A percentile compares a stretch with the other conserved stretches of the same genome.
These are phyloP conservation scores for Cercospora zeae-maydis DNA, from an alignment of 2,329 filamentous ascomycete genomes.

Conservation along the genomic window DNA sequence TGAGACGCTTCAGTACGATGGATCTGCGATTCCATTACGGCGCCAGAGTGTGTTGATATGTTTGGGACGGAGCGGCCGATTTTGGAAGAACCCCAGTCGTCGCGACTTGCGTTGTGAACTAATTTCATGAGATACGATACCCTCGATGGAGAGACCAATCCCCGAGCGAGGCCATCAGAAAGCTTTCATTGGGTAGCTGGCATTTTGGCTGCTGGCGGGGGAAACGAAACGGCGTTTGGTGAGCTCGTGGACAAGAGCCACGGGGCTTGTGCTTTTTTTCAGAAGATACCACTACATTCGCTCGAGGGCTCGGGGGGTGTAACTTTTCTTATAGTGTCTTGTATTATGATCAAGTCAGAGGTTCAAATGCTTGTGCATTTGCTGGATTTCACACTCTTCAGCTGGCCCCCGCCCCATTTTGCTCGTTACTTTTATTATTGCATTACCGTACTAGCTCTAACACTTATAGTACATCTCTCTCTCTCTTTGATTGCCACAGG, in stretches of 20 bases:
- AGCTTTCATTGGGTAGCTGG: conserved; percentile 2
- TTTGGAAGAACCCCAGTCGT: not conserved
- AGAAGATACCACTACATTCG: conserved; percentile 21
- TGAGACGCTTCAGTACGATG: conserved; percentile 3
- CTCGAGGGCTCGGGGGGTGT: not conserved
- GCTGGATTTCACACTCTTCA: not conserved
- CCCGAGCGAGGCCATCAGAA: not conserved
- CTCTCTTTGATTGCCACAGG: too few relatives aligned
- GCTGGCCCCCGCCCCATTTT: too few relatives aligned
- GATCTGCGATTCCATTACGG: conserved; percentile 7
- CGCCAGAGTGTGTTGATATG: not conserved
- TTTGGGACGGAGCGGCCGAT: not conserved
- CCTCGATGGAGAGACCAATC: not conserved
- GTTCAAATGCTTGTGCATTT: not conserved
- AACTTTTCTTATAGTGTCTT: conserved; percentile 14
- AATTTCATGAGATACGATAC: conserved; percentile 4
- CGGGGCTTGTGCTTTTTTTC: conserved; percentile 13
- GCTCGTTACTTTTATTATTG: not conserved
- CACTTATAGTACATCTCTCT: too few relatives aligned
- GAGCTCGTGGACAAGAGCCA: not conserved
- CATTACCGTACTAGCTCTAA: too few relatives aligned
- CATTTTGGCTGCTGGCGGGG: not conserved
- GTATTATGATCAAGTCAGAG: conserved; percentile 3
- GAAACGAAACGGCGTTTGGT: not conserved
- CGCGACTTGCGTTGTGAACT: not conserved